These are phyloP conservation scores for Aspergillus sp. DNA, from an alignment of 2,329 filamentous ascomycete genomes.

Conservation along the genomic window DNA sequence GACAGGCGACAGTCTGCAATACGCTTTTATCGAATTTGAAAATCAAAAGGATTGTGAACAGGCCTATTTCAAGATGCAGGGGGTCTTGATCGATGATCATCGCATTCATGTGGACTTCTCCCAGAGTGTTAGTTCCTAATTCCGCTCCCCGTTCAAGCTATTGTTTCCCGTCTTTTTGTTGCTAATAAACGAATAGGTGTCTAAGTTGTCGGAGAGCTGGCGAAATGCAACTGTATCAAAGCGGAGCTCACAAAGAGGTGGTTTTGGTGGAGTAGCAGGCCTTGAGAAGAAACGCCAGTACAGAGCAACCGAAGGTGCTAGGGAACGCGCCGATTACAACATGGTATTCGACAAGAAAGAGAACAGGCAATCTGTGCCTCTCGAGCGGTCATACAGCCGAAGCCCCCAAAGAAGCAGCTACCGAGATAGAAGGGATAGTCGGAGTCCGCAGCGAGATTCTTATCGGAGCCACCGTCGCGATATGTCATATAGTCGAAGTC, in stretches of 20 bases:
- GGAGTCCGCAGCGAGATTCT: conserved; percentile 27
- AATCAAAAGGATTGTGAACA: conserved; percentile 90
- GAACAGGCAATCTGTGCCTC: conserved; percentile 14
- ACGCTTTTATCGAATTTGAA: conserved; percentile 96
- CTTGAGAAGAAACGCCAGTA: conserved; percentile 92
- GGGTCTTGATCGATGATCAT: conserved; percentile 92
- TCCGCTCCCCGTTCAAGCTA: not conserved
- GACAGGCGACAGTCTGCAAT: conserved; percentile 92
- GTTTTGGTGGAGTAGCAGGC: conserved; percentile 86
- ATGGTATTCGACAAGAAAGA: conserved; percentile 73
- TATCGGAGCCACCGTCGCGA: conserved; percentile 39
- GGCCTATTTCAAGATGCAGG: conserved; percentile 99
- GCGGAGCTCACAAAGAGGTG: conserved; percentile 65
- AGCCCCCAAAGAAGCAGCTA: conserved; percentile 44
- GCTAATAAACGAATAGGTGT: conserved; percentile 46
- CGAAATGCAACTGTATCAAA: conserved; percentile 81
- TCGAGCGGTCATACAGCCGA: conserved; percentile 39
- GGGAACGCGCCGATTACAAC: conserved; percentile 58
- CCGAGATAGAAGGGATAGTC: conserved; percentile 32
- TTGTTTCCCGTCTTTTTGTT: not conserved
- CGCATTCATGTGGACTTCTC: conserved; percentile 98
- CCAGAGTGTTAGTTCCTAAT: conserved; percentile 69
- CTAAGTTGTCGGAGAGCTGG: conserved; percentile 86
- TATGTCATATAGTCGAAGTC: conserved; percentile 34
- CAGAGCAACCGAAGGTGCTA: conserved; percentile 60